phyloP scores from a whole-genome alignment of 2,329 filamentous ascomycete species.

The Fusarium sp. region DNA sequence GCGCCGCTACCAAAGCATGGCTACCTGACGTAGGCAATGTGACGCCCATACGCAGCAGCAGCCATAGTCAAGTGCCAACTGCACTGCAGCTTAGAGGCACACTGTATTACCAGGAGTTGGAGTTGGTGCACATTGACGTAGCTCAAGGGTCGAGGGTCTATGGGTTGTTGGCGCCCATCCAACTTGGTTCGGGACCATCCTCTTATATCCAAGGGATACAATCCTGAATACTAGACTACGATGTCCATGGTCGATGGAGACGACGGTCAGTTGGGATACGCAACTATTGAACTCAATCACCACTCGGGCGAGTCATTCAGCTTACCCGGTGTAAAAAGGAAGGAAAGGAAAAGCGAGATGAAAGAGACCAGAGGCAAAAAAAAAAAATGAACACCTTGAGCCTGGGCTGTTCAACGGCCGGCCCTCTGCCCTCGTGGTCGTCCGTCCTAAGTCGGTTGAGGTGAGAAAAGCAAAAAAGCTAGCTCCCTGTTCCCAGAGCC shows the following conservation, averaged over 20 bases:
- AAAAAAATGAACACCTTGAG: neutral
- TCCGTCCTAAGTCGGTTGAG: neutral
- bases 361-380: neutral
- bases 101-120: neutral
- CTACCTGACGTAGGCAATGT: conserved; percentile 9
- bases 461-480: conserved; percentile 20
- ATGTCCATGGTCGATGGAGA: neutral
- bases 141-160: conserved; percentile 33
- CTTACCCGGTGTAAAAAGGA: neutral
- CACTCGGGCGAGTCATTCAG: conserved; percentile 26
- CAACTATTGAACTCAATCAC: conserved; percentile 4
- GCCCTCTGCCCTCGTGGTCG: conserved; percentile 10
- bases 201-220: conserved; percentile 12
- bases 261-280: neutral
- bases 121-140: conserved; percentile 33
- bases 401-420: conserved; percentile 20
- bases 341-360: conserved; percentile 1
- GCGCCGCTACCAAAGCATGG: conserved; percentile 5
- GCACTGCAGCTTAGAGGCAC: conserved; percentile 35
- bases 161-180: conserved; percentile 9
- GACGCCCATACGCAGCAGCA: conserved; percentile 1
- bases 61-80: conserved; percentile 23
- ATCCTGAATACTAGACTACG: conserved; percentile 7
- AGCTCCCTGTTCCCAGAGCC: conserved; percentile 3
- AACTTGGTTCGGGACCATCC: conserved; percentile 6